phyloP scores from a whole-genome alignment of 108 stramenopile genomes.

The Craspedostauros australis region DNA sequence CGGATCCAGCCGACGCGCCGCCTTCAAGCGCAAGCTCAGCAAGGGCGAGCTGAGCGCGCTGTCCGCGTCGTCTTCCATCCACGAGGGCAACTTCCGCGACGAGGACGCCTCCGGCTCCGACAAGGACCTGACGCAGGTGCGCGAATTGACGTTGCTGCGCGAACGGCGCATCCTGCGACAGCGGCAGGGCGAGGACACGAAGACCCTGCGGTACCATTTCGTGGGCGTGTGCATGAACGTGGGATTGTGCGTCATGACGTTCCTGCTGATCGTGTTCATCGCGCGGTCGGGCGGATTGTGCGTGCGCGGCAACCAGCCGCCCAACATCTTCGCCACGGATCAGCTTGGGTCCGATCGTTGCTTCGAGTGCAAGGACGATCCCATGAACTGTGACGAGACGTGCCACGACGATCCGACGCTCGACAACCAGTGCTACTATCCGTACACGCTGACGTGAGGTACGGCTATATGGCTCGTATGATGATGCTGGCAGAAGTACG shows the following conservation, averaged over 20 bases:
- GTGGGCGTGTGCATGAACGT: conserved; percentile 16
- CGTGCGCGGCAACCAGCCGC: conserved; percentile 4
- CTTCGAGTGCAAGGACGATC: not conserved
- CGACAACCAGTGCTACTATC: conserved; percentile 21
- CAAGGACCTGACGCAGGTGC: conserved; percentile 15
- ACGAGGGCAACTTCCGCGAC: no score
- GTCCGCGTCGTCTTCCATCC: no score
- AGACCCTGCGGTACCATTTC: conserved; percentile 14
- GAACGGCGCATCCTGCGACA: conserved; percentile 23
- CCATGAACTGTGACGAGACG: conserved; percentile 3
- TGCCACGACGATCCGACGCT: conserved; percentile 3
- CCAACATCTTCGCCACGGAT: conserved; percentile 13
- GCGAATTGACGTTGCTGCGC: conserved; percentile 17
- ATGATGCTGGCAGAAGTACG: no score
- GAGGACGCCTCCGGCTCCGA: not conserved
- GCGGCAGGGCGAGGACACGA: conserved; percentile 4
- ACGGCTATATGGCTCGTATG: no score
- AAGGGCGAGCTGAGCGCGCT: no score
- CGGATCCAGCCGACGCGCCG: not conserved
- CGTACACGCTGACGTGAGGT: no score
- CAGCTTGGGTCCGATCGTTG: conserved; percentile 20
- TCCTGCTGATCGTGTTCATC: conserved; percentile 25
- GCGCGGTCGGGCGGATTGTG: conserved; percentile 29
- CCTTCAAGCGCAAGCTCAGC: not conserved
- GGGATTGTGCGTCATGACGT: conserved; percentile 9